A percentile compares a stretch with the other conserved stretches of the same genome.
These are phyloP conservation scores for Fragilariopsis cylindrus DNA, from an alignment of 108 stramenopile species.

Conservation along the genomic window DNA sequence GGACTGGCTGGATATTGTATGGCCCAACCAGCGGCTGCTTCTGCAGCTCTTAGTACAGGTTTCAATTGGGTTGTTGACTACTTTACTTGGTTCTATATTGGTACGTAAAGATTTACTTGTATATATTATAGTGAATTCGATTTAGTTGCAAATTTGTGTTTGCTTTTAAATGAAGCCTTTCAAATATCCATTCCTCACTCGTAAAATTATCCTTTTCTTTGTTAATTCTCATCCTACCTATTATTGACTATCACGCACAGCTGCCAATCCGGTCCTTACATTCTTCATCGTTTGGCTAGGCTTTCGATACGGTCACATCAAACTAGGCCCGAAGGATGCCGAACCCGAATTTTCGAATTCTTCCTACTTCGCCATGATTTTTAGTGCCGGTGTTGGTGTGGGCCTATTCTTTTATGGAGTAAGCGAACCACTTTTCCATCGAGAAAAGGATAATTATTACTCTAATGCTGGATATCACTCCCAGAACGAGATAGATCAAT, in stretches of 20 bases:
- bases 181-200: neutral
- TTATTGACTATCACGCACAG: neutral
- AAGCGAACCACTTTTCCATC: conserved; percentile 59
- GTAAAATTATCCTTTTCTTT: neutral
- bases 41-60: conserved; percentile 20
- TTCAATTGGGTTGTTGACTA: conserved; percentile 15
- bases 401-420: conserved; percentile 65
- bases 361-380: conserved; percentile 67
- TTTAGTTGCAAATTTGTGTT: neutral
- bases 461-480: conserved; percentile 47
- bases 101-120: conserved; percentile 8
- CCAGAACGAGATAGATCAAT: conserved; percentile 54
- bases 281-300: conserved; percentile 49
- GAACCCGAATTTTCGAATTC: conserved; percentile 53
- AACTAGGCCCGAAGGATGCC: conserved; percentile 47
- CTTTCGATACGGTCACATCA: conserved; percentile 49
- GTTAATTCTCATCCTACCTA: neutral
- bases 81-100: conserved; percentile 56
- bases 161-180: neutral
- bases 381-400: conserved; percentile 59
- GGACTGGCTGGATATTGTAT: conserved; percentile 45
- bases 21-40: conserved; percentile 27
- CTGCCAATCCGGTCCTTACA: conserved; percentile 19
- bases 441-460: conserved; percentile 21
- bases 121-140: neutral